Base-by-base conservation (phyloP, 192 early-diverging fungal species). In the Coemansia erecta region DNA sequence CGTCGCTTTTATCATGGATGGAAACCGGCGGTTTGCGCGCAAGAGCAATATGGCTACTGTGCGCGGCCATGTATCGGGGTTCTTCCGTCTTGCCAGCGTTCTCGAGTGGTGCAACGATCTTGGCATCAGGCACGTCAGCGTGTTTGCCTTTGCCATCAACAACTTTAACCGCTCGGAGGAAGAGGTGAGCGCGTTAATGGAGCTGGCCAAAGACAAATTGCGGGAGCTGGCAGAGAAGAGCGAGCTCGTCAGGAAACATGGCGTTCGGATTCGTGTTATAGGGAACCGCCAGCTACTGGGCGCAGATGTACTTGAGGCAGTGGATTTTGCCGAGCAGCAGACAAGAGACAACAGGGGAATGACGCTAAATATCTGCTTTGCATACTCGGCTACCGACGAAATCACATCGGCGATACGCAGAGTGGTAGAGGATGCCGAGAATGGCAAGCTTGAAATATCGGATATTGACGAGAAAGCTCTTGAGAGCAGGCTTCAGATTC, bases 131-230 rank as follows among this genome's bases (percentile, higher is more conserved):
- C 83, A 84, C 5, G 92, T 99, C 13, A 95, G 92, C 26, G 89
- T 97, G 8, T 99, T 92, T 73, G 97, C 97, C 21, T 98, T 99
- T 81, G 94, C 92, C 55, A 94, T 96, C 46, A 95, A 97, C 64
- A 99, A 99, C 81, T 99, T 98, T 70, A 93, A 92, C 64, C 83
- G 97, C 7, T 83, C 89, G 26, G 61, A 77, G 33, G 87, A 87
- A 13, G 95, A 99, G 72, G 94, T 99, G 4, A 75, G 89, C 3
- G 80, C 82, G 18, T 62, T 99, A 47, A 95, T 98, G 93, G 69
- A 86, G 17, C 58, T 98, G 13, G 88, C 90, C 31, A 77, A 81
- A 44, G 76, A 81, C 7, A 93, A 94, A 61, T 86, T 99, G 58
- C 68, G 82, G 8, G 87, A 90, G 48, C 82, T 98, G 48, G 85